Percentiles rank a stretch among this genome's conserved stretches.
These are phyloP conservation scores for Liriodendron chinense DNA, from an alignment of 164 flowering plant genomes.

Conservation along the genomic window DNA sequence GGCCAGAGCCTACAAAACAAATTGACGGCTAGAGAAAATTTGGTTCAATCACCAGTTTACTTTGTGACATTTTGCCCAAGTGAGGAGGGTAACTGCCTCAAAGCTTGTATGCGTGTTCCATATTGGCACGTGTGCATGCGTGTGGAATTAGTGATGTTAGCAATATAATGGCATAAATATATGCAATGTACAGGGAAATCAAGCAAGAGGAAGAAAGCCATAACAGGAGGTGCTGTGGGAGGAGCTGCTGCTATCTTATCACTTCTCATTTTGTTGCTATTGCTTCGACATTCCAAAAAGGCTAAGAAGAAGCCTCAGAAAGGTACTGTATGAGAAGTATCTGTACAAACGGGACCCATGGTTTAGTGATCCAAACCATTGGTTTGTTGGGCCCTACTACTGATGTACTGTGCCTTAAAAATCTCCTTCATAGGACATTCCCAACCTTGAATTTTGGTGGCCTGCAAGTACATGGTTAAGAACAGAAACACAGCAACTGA, in stretches of 20 bases:
- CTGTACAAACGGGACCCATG: too few species aligned
- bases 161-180: too few species aligned
- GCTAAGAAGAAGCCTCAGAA: neutral
- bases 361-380: too few species aligned
- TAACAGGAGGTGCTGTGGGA: slow-evolving; percentile 38
- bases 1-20: too few species aligned
- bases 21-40: too few species aligned
- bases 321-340: neutral
- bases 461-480: neutral
- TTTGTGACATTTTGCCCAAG: too few species aligned
- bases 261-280: slow-evolving; percentile 8
- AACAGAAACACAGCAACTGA: too few species aligned
- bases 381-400: neutral
- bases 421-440: neutral
- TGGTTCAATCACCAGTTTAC: too few species aligned
- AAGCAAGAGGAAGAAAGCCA: slow-evolving; percentile 23
- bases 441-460: neutral
- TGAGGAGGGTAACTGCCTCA: too few species aligned
- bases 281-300: slow-evolving; percentile 3
- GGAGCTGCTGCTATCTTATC: slow-evolving; percentile 28
- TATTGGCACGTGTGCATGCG: too few species aligned
- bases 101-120: too few species aligned
- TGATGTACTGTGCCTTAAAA: neutral
- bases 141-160: too few species aligned
- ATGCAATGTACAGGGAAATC: slow-evolving; percentile 17